Base-by-base conservation (phyloP, 805 yeast genomes). In the Sungouiella blattae region DNA sequence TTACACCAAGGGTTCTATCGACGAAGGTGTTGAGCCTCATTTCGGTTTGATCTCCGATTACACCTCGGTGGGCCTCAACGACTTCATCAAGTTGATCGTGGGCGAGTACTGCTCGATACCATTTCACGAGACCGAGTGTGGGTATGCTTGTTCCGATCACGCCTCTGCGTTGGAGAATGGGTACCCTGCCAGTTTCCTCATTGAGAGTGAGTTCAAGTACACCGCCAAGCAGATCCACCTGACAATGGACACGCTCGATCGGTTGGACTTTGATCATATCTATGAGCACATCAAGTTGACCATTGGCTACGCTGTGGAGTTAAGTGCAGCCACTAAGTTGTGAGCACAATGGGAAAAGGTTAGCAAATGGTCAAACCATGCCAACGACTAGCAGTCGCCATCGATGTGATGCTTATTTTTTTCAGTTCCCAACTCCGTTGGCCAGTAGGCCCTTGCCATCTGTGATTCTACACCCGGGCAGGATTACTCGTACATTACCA, bases 71-170 rank as follows among this genome's bases (percentile, higher is more conserved):
- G 60, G 47, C 4, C 71, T 87, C 41, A 80, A 78, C 32, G 62
- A 70, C 7, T 87, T 80, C 52, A 57, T 87, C 39, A 78, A 83
- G 60, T 45, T 71, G 26, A 59, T 88, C 6, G 75, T 87, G 33
- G 69, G 71, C 15, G 55, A 64, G 7, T 87, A 87, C 60, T 73
- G 87, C 47, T 51, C 62, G 15, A 84, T 88, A 38, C 81, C 85
- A 3, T 83, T 75, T 52, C 76, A 71, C 25, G 93, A 83, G 49
- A 83, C 95, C 9, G 47, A 66, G 38, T 91, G 97, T 63, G 96
- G 96, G 1, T 87, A 88, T 52, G 93, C 95, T 0, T 89, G 98
- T 60, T 83, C 95, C 12, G 98, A 91, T 63, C 96, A 88, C 58
- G 83, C 93, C 4, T 79, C 94, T 31, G 96, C 96, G 1, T 59